Evolutionary conservation across 805 yeast genomes (phyloP).

Genomic region (Candida easanensis): DNA sequence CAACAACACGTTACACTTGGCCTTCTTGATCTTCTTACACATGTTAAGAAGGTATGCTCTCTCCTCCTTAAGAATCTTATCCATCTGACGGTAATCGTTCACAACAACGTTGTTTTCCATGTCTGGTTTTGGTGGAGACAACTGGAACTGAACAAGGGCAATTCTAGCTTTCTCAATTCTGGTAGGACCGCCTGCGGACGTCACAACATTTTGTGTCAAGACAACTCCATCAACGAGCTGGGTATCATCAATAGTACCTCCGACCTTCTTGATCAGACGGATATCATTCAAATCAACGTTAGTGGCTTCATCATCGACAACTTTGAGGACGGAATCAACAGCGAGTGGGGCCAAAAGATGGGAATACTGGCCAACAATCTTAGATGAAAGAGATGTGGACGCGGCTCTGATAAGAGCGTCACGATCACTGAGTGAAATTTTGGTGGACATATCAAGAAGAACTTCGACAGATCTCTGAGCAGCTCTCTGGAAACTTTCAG

Average conservation of each 20-base stretch:
- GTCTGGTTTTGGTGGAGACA: conserved; percentile 90
- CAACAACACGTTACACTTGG: conserved; percentile 87
- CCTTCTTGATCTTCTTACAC: conserved; percentile 93
- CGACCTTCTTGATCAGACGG: conserved; percentile 87
- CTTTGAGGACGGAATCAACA: conserved; percentile 87
- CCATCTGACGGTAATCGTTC: conserved; percentile 98
- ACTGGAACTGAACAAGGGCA: conserved; percentile 85
- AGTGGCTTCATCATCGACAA: conserved; percentile 56
- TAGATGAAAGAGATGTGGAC: conserved; percentile 87
- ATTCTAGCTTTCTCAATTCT: conserved; percentile 92
- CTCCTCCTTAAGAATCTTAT: conserved; percentile 95
- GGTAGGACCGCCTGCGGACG: conserved; percentile 91
- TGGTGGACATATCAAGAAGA: conserved; percentile 78
- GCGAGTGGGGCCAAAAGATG: conserved; percentile 86
- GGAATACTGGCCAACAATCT: conserved; percentile 92
- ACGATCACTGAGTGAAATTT: conserved; percentile 74
- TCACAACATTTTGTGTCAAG: conserved; percentile 84
- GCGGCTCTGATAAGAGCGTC: conserved; percentile 90
- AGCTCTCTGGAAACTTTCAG: conserved; percentile 91
- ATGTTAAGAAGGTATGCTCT: conserved; percentile 91
- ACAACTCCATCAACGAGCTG: conserved; percentile 92
- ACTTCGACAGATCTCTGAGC: conserved; percentile 82
- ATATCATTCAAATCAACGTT: conserved; percentile 86
- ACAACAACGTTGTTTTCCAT: conserved; percentile 96
- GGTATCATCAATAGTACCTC: conserved; percentile 97